Evolutionary conservation across 106 monocot species (phyloP), one percentile per base, ranked within the genome.

Genomic region (Acanthochlamys bracteata): DNA sequence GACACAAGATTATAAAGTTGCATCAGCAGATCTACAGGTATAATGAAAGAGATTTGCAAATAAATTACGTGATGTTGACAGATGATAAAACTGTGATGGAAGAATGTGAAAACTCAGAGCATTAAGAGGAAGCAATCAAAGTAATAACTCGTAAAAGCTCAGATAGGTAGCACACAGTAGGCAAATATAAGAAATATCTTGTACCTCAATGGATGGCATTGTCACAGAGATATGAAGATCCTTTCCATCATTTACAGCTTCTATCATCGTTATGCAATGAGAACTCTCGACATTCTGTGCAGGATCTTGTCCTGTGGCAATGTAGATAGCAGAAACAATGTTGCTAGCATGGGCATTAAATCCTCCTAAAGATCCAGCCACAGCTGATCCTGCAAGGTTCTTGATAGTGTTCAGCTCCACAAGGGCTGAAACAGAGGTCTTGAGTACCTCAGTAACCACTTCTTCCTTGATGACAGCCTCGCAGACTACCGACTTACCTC

Each of bases 401-500:
- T 86, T 86, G 10, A 82, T 61, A 25, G 59, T 79, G 60, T 86
- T 86, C 39, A 86, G 78, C 63, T 86, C 86, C 41, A 81, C 78
- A 20, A 86, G 42, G 13, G 81, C 75, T 8, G 81, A 65, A 4
- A 86, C 82, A 20, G 75, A 75, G 24, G 86, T 78, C 67, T 86
- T 86, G 1, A 86, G 73, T 10, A 86, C 86, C 72, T 78, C 79
- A 66, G 40, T 73, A 52, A 86, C 86, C 15, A 82, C 63, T 24
- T 79, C 86, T 42, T 79, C 81, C 66, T 67, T 82, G 61, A 90
- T 94, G 42, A 71, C 67, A 20, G 86, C 84, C 73, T 94, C 94
- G 49, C 94, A 94, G 11, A 94, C 94, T 9, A 94, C 89, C 7
- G 94, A 94, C 59, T 94, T 94, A 22, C 94, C 89, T 39, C 94